phyloP scores from a whole-genome alignment of 2,329 filamentous ascomycete species.

The Apiospora malaysiana region DNA sequence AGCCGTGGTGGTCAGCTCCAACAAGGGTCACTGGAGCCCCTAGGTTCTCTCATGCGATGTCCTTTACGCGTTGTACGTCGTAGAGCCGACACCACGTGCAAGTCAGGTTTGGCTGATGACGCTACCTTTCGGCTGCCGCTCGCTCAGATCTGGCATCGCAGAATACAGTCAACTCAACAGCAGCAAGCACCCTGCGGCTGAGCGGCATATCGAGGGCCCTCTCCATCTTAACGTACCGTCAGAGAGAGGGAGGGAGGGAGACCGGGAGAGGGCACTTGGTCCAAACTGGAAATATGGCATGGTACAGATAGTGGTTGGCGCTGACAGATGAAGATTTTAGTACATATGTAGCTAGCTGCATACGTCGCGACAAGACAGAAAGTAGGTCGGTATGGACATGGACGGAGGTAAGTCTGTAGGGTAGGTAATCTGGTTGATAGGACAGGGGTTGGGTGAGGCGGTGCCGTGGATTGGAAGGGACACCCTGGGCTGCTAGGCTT shows the following conservation, averaged over 20 bases:
- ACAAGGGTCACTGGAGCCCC: not conserved
- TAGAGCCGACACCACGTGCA: constrained; percentile 7
- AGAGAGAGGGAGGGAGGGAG: not conserved
- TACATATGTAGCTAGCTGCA: not conserved
- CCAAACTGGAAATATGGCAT: not conserved
- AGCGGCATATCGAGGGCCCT: not conserved
- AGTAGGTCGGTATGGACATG: not conserved
- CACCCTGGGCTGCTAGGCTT: not conserved
- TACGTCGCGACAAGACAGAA: not conserved
- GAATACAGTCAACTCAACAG: too few relatives aligned
- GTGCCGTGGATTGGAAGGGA: not conserved
- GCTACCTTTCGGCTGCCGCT: not conserved
- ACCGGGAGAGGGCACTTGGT: not conserved
- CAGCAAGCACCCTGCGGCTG: not conserved
- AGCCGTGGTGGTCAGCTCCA: constrained; percentile 1
- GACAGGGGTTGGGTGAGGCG: not conserved
- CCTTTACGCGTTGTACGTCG: not conserved
- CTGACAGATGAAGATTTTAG: not conserved
- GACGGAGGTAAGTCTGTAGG: not conserved
- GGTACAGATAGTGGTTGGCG: not conserved
- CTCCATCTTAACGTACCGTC: not conserved
- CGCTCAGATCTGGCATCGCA: not conserved
- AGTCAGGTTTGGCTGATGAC: constrained; percentile 17
- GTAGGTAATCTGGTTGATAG: constrained; percentile 1
- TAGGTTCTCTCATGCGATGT: constrained; percentile 6